Evolutionary conservation across 2,329 filamentous ascomycete species (phyloP), one percentile per base, ranked within the genome.

Genomic region (Cytospora mali): DNA sequence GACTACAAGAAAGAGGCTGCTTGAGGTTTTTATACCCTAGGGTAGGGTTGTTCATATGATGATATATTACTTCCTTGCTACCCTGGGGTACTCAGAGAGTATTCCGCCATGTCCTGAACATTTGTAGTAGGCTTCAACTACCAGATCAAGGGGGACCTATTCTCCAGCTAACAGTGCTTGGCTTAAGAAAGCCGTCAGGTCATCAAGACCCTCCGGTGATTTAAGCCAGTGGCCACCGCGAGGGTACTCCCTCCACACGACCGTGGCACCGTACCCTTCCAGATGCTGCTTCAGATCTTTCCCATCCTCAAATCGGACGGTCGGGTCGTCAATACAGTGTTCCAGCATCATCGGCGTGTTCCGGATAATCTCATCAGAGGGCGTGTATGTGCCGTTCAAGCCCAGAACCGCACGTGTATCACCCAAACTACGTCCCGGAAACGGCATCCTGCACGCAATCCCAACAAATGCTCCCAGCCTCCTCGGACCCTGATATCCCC

Each of bases 201-300:
- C 79, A 61, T 81, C 77, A 42, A 80, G 73, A 0, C 79, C 80
- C 1, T 67, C 51, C 0, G 77, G 77, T 11, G 75, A 73, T 64
- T 81, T 76, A 54, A 81, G 72, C 76, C 77, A 80, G 64, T 81
- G 77, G 0, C 75, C 77, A 14, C 79, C 78, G 25, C 72, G 66
- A 0, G 69, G 67, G 62, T 81, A 82, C 63, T 78, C 74, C 25
- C 69, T 76, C 75, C 77, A 79, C 5, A 64, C 64, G 3, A 80
- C 75, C 23, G 70, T 56, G 5, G 75, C 70, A 0, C 77, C 78
- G 33, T 79, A 77, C 1, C 64, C 64, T 0, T 62, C 42, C 42
- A 82, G 66, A 0, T 68, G 69, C 4, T 76, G 71, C 10, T 71
- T 64, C 46, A 80, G 56, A 6, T 69, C 60, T 10, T 73, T 67